Evolutionary conservation across 1,284 basidiomycete genomes (phyloP).

Genomic region (Neonothopanus nambi): DNA sequence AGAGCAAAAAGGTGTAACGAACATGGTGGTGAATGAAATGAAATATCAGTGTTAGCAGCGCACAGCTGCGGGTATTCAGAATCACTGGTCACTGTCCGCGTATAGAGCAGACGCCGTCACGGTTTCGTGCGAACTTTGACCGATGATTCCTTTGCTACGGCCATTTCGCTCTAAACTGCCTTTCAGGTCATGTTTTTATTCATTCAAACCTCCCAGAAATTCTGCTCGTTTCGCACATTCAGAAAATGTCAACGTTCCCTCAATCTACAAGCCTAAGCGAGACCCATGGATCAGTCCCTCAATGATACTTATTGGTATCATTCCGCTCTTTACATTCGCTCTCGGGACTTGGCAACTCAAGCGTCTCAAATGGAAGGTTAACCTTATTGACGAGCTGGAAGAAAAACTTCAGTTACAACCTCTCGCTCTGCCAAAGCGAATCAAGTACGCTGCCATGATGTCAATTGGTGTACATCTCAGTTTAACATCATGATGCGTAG

Average conservation of each 20-base stretch:
- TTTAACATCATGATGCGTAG: constrained; percentile 37
- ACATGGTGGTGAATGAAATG: too few relatives aligned
- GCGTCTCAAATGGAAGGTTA: constrained; percentile 93
- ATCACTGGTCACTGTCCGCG: too few relatives aligned
- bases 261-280: constrained; percentile 55
- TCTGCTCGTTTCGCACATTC: constrained; percentile 1
- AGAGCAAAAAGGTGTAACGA: too few relatives aligned
- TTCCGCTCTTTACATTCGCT: constrained; percentile 90
- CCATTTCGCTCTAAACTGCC: background rate
- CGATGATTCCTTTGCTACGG: constrained; percentile 14
- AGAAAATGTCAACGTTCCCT: constrained; percentile 32
- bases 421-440: constrained; percentile 76
- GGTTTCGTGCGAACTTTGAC: constrained; percentile 1
- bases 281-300: constrained; percentile 68
- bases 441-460: constrained; percentile 57
- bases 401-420: constrained; percentile 86
- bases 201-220: constrained; percentile 3
- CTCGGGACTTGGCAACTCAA: constrained; percentile 94
- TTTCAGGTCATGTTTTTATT: background rate
- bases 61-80: background rate
- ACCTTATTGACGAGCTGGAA: constrained; percentile 92
- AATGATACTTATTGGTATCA: constrained; percentile 79
- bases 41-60: background rate
- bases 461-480: too few relatives aligned
- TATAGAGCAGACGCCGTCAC: too few relatives aligned